Percentiles rank a stretch among this genome's conserved stretches.
These are phyloP conservation scores for Curvularia verruculosa DNA, from an alignment of 2,329 filamentous ascomycete species.

Conservation along the genomic window DNA sequence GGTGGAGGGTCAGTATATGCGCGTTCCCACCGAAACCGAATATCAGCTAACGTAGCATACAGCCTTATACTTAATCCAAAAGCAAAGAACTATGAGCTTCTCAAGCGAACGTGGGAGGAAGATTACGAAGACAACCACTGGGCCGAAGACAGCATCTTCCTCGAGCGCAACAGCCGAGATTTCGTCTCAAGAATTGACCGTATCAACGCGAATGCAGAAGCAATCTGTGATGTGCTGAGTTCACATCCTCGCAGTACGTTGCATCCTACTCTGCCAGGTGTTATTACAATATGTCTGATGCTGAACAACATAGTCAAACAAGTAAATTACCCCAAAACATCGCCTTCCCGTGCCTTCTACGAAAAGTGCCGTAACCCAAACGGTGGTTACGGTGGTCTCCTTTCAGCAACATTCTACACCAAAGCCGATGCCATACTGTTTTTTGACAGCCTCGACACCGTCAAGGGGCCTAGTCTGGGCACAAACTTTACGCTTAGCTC, in stretches of 20 bases:
- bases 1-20: conserved; percentile 67
- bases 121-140: conserved; percentile 91
- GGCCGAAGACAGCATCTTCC: conserved; percentile 91
- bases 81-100: conserved; percentile 68
- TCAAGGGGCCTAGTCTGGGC: conserved; percentile 92
- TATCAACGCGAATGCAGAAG: conserved; percentile 85
- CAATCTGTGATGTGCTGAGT: conserved; percentile 74
- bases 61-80: conserved; percentile 68
- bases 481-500: conserved; percentile 95
- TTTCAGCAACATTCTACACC: conserved; percentile 80
- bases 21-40: background rate
- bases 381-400: conserved; percentile 87
- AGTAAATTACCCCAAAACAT: conserved; percentile 86
- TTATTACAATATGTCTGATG: background rate
- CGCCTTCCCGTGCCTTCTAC: conserved; percentile 72
- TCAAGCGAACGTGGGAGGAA: conserved; percentile 70
- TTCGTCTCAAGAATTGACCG: conserved; percentile 82
- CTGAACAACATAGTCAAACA: conserved; percentile 64
- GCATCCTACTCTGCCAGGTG: background rate
- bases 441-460: conserved; percentile 83
- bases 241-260: conserved; percentile 59
- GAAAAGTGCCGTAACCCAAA: conserved; percentile 74
- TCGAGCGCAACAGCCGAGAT: conserved; percentile 95
- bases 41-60: conserved; percentile 16
- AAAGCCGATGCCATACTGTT: conserved; percentile 76